Evolutionary conservation across 1,284 basidiomycete species (phyloP).

Genomic region (Microbotryum silenes-acaulis): DNA sequence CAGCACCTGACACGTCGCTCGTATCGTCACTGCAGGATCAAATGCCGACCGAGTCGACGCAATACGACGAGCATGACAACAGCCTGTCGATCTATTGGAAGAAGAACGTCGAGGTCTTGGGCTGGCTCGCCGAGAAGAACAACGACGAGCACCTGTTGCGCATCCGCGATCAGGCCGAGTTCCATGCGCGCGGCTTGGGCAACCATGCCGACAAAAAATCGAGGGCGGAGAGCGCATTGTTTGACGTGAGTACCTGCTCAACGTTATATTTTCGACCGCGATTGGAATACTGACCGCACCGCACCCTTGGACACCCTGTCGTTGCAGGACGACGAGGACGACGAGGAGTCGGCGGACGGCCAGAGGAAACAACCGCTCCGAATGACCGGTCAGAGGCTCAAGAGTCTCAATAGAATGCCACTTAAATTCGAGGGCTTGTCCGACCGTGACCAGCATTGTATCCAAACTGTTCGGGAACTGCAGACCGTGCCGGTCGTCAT

Average conservation of each 20-base stretch:
- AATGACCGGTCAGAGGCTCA: slow-evolving; percentile 45
- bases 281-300: too few relatives aligned
- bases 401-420: slow-evolving; percentile 37
- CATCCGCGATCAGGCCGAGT: slow-evolving; percentile 54
- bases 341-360: too few relatives aligned
- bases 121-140: slow-evolving; percentile 84
- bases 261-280: too few relatives aligned
- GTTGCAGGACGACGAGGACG: too few relatives aligned
- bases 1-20: slow-evolving; percentile 49
- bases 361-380: background rate
- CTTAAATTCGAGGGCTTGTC: slow-evolving; percentile 74
- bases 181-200: slow-evolving; percentile 57
- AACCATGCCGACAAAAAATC: slow-evolving; percentile 44
- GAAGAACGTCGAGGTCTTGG: slow-evolving; percentile 65
- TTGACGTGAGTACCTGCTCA: slow-evolving; percentile 50
- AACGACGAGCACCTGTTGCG: slow-evolving; percentile 48
- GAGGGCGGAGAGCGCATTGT: slow-evolving; percentile 78
- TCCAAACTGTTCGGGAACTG: slow-evolving; percentile 78
- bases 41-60: slow-evolving; percentile 72
- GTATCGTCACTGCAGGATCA: slow-evolving; percentile 53
- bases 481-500: slow-evolving; percentile 81
- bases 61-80: slow-evolving; percentile 88
- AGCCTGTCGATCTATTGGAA: slow-evolving; percentile 71
- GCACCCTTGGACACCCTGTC: too few relatives aligned
- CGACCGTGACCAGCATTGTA: slow-evolving; percentile 68